These are phyloP conservation scores for Globisporangium spinosum DNA, from an alignment of 352 stramenopile species.

Conservation along the genomic window DNA sequence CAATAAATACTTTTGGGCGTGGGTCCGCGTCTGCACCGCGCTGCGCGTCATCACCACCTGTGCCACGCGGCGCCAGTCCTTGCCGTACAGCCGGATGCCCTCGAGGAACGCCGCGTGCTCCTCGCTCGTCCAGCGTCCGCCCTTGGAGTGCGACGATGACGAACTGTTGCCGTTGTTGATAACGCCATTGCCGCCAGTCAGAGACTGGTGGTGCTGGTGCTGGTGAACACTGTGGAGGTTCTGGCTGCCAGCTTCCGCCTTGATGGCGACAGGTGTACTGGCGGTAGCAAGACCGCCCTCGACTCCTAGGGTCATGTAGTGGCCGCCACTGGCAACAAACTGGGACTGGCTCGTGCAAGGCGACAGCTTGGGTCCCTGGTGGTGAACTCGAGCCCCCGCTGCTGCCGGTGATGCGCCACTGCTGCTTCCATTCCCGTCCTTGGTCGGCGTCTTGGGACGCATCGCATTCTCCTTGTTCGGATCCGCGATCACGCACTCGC, in stretches of 20 bases:
- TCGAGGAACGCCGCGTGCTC: constrained; percentile 86
- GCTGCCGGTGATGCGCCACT: constrained; percentile 8
- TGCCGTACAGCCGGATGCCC: constrained; percentile 83
- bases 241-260: constrained; percentile 13
- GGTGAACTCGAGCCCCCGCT: background rate
- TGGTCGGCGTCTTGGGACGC: constrained; percentile 42
- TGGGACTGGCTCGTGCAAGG: constrained; percentile 18
- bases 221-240: background rate
- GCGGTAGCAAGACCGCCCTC: background rate
- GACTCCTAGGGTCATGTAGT: constrained; percentile 14
- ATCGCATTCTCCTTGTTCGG: constrained; percentile 76
- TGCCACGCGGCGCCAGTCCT: constrained; percentile 83
- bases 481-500: constrained; percentile 81
- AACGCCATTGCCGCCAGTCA: background rate
- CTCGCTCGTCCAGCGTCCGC: constrained; percentile 84
- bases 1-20: constrained; percentile 92
- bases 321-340: constrained; percentile 5
- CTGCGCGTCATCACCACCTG: constrained; percentile 81
- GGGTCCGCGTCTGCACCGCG: constrained; percentile 85
- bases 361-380: constrained; percentile 22
- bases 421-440: constrained; percentile 3
- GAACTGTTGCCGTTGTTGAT: constrained; percentile 15
- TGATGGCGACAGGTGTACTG: constrained; percentile 13
- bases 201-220: background rate
- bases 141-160: constrained; percentile 44